Percentiles rank a stretch among this genome's conserved stretches.
Evolutionary conservation across 140 eudicot species (phyloP).

Genomic region (Bidens hawaiensis): DNA sequence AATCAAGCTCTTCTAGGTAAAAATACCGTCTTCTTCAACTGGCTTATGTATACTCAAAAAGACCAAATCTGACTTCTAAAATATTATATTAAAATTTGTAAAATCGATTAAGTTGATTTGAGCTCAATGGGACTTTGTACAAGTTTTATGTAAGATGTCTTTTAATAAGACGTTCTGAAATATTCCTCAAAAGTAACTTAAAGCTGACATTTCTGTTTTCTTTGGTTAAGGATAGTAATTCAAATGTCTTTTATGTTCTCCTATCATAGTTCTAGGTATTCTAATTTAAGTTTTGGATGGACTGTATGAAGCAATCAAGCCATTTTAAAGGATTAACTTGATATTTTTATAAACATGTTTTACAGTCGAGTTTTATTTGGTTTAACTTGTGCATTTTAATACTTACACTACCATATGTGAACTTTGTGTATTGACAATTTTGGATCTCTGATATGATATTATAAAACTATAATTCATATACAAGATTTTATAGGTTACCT

Average conservation of each 20-base stretch:
- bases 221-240: neutral
- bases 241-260: neutral
- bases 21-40: neutral
- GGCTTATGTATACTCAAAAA: neutral
- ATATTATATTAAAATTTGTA: neutral
- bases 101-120: neutral
- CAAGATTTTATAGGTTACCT: conserved; percentile 37
- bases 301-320: neutral
- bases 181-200: neutral
- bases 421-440: neutral
- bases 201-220: neutral
- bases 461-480: neutral
- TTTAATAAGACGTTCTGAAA: neutral
- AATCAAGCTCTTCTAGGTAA: conserved; percentile 6
- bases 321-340: neutral
- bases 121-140: neutral
- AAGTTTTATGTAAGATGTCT: neutral
- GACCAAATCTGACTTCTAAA: neutral
- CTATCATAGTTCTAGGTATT: conserved; percentile 6
- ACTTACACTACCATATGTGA: neutral
- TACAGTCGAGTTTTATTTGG: neutral
- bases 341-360: neutral
- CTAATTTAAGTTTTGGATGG: neutral
- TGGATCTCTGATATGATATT: neutral
- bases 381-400: neutral